A percentile compares a stretch with the other conserved stretches of the same genome.
Evolutionary conservation across 2,329 filamentous ascomycete genomes (phyloP).

Genomic region (Sclerotiophoma versabilis): DNA sequence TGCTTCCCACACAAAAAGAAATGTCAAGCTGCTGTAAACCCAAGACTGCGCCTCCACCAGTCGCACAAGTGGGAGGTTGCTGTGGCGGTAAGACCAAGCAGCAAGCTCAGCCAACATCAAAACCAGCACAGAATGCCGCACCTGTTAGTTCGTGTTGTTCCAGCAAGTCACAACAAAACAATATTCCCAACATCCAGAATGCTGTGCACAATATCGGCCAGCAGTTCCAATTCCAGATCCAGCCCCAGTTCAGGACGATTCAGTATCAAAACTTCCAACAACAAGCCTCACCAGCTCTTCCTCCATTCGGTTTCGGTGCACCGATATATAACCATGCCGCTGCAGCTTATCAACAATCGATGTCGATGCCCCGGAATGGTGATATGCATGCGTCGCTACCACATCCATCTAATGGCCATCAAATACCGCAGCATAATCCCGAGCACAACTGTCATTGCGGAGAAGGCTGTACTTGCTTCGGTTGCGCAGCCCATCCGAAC

Average conservation of each 20-base stretch:
- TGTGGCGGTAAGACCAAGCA: constrained; percentile 38
- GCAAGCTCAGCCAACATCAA: constrained; percentile 21
- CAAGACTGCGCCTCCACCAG: constrained; percentile 26
- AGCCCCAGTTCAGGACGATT: constrained; percentile 29
- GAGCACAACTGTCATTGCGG: constrained; percentile 68
- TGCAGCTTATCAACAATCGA: constrained; percentile 40
- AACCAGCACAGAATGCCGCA: constrained; percentile 5
- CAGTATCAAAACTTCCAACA: constrained; percentile 31
- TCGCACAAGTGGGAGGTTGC: constrained; percentile 33
- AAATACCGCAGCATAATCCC: constrained; percentile 45
- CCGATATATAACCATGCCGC: constrained; percentile 47
- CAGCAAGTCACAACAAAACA: constrained; percentile 24
- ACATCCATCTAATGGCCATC: constrained; percentile 34
- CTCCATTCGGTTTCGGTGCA: constrained; percentile 40
- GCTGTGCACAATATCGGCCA: constrained; percentile 22
- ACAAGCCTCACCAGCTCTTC: constrained; percentile 18
- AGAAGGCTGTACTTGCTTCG: constrained; percentile 70
- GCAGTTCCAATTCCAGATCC: constrained; percentile 30
- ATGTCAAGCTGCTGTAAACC: constrained; percentile 45
- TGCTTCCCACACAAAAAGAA: constrained; percentile 37
- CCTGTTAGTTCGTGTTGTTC: constrained; percentile 45
- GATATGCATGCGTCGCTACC: constrained; percentile 20
- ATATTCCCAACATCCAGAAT: constrained; percentile 10
- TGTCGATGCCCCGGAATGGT: constrained; percentile 41
- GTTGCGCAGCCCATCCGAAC: constrained; percentile 72